These are phyloP conservation scores for Chionographis japonica DNA, from an alignment of 106 monocot species.

Conservation along the genomic window DNA sequence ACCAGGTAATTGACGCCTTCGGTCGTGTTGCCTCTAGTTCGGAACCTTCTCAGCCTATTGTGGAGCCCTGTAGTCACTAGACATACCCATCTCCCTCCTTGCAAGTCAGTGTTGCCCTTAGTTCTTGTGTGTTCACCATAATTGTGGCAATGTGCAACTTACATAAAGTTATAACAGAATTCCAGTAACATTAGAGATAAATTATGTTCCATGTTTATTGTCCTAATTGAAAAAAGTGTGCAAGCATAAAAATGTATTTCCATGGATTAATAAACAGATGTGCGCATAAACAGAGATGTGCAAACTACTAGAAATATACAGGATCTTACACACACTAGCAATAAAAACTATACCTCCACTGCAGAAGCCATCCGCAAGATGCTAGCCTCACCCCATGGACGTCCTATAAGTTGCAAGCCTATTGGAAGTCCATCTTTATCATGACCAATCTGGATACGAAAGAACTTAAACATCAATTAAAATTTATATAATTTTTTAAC, in stretches of 20 bases:
- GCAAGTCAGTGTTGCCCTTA: too few species aligned
- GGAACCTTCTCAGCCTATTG: too few species aligned
- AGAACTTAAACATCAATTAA: background rate
- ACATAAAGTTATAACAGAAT: background rate
- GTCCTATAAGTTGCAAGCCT: constrained; percentile 91
- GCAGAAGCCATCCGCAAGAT: constrained; percentile 77
- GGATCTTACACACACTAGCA: background rate
- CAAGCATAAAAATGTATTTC: too few species aligned
- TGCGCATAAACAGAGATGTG: background rate
- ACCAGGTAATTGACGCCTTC: too few species aligned
- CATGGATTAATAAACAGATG: too few species aligned
- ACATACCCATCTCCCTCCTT: too few species aligned
- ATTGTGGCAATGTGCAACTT: background rate
- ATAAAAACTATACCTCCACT: constrained; percentile 53
- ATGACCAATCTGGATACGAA: constrained; percentile 74
- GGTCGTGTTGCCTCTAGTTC: too few species aligned
- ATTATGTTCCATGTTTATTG: background rate
- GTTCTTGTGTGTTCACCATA: too few species aligned
- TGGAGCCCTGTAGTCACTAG: too few species aligned
- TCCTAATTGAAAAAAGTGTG: too few species aligned
- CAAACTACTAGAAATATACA: background rate
- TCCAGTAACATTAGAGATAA: background rate
- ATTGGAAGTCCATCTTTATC: constrained; percentile 95
- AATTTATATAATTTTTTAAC: background rate
- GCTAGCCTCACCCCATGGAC: constrained; percentile 93